Evolutionary conservation across 2,329 filamentous ascomycete genomes (phyloP), one percentile per base, ranked within the genome.

Genomic region (Fusarium vanettenii): DNA sequence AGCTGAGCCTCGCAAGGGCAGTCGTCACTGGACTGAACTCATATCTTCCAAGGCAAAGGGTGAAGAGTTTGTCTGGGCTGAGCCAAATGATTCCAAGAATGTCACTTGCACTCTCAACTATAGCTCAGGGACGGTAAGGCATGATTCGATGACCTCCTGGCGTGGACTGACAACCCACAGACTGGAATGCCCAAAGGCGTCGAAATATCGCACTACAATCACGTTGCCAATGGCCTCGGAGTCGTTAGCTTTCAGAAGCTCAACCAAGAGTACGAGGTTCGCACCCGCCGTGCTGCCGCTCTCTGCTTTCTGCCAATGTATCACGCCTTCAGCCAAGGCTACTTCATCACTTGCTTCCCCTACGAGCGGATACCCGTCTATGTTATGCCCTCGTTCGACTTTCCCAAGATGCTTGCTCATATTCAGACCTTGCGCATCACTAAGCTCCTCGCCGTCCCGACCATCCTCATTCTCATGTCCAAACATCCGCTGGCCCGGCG

Each of bases 141-240:
- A 45, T 20, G 16, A 7, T 20, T 25, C 37, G 2, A 11, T 25
- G 6, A 22, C 35, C 25, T 18, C 29, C 27, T 2, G 16, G n/a
- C 11, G 13, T 20, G 18, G 18, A 39, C 69, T 77, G 60, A 75
- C 43, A 20, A 13, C 16, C 43, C 18, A 35, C 41, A 81, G 79
- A 97, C 95, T 0, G 94, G 95, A 8, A 87, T 95, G 5, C 94
- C 94, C 11, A 97, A 97, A 81, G 95, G 95, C 13, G 94, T 97
- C 16, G 91, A 93, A 82, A 93, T 97, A 73, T 91, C 91, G n/a
- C 94, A 97, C 82, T 85, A 87, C 69, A 93, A 94, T 75, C 94
- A 94, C 78, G 89, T 95, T 50, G 88, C 93, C 71, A 96, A 96
- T 79, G 89, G 90, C 74, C 77, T 85, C 16, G 91, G 93, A 69